Evolutionary conservation across 139 green algal species (phyloP).

Genomic region (Chlorella sp.): DNA sequence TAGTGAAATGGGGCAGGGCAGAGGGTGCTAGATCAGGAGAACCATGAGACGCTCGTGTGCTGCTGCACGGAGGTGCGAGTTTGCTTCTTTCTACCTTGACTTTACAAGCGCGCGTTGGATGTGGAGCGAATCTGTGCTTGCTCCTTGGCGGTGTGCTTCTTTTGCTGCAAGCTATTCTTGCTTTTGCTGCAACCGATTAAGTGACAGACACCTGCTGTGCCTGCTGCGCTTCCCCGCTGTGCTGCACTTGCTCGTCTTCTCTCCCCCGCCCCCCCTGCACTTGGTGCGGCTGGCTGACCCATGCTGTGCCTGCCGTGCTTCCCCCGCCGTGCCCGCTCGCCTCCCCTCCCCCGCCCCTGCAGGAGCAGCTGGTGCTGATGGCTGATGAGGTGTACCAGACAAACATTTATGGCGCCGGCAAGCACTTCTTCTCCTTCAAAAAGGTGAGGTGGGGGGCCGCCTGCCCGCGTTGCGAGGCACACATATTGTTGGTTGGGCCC

Average conservation of each 20-base stretch:
- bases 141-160: too few species aligned
- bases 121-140: too few species aligned
- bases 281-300: not conserved
- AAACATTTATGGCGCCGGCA: slow-evolving; percentile 89
- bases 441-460: slow-evolving; percentile 66
- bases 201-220: not conserved
- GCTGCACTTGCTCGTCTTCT: not conserved
- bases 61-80: too few species aligned
- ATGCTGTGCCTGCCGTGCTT: too few species aligned
- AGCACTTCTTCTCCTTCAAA: slow-evolving; percentile 87
- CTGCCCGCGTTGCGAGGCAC: not conserved
- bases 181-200: too few species aligned
- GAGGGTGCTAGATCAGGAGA: too few species aligned
- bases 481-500: not conserved
- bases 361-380: slow-evolving; percentile 86
- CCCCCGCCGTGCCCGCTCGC: too few species aligned
- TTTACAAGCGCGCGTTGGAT: too few species aligned
- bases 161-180: too few species aligned
- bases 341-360: not conserved
- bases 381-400: slow-evolving; percentile 96
- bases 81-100: too few species aligned
- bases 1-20: too few species aligned
- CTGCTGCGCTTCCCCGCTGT: not conserved
- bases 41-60: too few species aligned
- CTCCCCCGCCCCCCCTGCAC: not conserved